Evolutionary conservation across 306 rosid species (phyloP), one percentile per base, ranked within the genome.

Genomic region (Vigna radiata): DNA sequence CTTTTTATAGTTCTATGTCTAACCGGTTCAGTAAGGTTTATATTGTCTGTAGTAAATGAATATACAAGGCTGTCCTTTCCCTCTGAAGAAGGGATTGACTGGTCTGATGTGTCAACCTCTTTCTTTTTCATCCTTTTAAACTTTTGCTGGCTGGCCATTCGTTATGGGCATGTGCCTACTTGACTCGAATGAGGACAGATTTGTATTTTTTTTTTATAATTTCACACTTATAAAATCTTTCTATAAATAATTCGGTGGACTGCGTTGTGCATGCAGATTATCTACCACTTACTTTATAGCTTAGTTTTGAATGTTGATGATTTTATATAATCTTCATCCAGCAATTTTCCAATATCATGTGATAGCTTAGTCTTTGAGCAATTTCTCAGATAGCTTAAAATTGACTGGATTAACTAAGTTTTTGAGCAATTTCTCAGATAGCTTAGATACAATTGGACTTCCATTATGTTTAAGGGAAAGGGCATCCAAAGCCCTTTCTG

Each of bases 221-320:
- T 55, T 46, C 14, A 44, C 63, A 56, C 44, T 55, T 14, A 43
- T 73, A 56, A 66, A 47, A 46, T 80, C 27, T 25, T 25, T 25
- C 33, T 67, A 7, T 46, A 74, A 37, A 36, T 53, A 64, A 48
- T 52, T 44, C 19, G 47, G 54, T 9, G 44, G 49, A 58, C 19
- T 68, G 25, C 71, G 27, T 60, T 7, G 23, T 75, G 4, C 71
- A 3, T 49, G 72, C 41, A 58, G 44, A 37, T 48, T 17, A 12
- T 65, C 54, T 64, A 17, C 58, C 19, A 52, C 10, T 58, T 62
- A 43, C 37, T 33, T 67, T 52, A 23, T 63, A 6, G 37, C 18
- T 21, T n/a, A 47, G 44, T 44, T 44, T 61, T 80, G 70, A 46
- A 77, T 52, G 59, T 76, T 56, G 50, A 65, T 59, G 43, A 37